A percentile compares a stretch with the other conserved stretches of the same genome.
phyloP scores from a whole-genome alignment of 164 flowering plant species.

The Macadamia integrifolia region DNA sequence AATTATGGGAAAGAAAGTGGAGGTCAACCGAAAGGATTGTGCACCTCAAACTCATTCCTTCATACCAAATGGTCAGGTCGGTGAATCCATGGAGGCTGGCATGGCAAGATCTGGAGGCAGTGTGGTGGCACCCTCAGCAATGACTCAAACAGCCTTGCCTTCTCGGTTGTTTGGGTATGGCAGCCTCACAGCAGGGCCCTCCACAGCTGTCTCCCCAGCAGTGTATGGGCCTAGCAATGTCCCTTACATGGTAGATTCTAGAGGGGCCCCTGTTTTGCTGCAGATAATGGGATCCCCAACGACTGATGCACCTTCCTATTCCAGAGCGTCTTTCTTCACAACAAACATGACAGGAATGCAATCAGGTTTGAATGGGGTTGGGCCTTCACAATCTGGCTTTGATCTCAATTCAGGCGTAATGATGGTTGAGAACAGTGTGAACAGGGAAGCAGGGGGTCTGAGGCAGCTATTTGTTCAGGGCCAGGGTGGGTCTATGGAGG shows the following conservation, averaged over 20 bases:
- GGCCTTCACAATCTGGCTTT: slow-evolving; percentile 32
- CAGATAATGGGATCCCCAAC: slow-evolving; percentile 43
- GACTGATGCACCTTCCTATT: slow-evolving; percentile 30
- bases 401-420: slow-evolving; percentile 56
- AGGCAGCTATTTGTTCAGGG: slow-evolving; percentile 35
- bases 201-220: slow-evolving; percentile 30
- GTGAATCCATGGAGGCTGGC: slow-evolving; percentile 28
- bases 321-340: slow-evolving; percentile 45
- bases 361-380: slow-evolving; percentile 32
- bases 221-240: slow-evolving; percentile 46
- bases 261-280: slow-evolving; percentile 57
- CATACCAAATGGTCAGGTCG: slow-evolving; percentile 43
- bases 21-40: slow-evolving; percentile 37
- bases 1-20: slow-evolving; percentile 68
- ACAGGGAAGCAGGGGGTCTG: slow-evolving; percentile 24
- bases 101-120: slow-evolving; percentile 26
- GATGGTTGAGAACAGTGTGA: slow-evolving; percentile 26
- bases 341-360: slow-evolving; percentile 40
- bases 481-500: slow-evolving; percentile 43
- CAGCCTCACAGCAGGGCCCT: slow-evolving; percentile 25
- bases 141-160: slow-evolving; percentile 29
- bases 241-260: slow-evolving; percentile 66
- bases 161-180: slow-evolving; percentile 37
- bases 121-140: slow-evolving; percentile 36
- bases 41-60: slow-evolving; percentile 26